phyloP scores from a whole-genome alignment of 2,329 filamentous ascomycete species.

The Penicillium aurantiogriseum region DNA sequence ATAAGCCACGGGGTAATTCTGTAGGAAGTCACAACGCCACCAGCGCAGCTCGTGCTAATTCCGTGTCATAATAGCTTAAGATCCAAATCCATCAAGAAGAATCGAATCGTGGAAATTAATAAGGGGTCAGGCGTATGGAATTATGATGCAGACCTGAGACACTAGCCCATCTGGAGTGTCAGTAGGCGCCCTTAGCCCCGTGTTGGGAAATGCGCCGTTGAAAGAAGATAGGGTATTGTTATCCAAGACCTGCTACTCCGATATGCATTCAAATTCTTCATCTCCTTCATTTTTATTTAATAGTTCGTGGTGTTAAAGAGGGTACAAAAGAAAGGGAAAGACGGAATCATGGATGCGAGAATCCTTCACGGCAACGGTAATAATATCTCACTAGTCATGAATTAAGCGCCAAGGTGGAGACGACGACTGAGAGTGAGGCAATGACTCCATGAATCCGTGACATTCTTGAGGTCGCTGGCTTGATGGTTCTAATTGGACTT shows the following conservation, averaged over 20 bases:
- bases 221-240: too few relatives aligned
- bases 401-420: background rate
- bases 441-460: too few relatives aligned
- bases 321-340: too few relatives aligned
- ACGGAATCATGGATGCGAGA: too few relatives aligned
- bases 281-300: too few relatives aligned
- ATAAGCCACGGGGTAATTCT: background rate
- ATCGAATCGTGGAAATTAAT: background rate
- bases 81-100: background rate
- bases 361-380: background rate
- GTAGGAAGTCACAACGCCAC: background rate
- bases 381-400: background rate
- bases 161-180: background rate
- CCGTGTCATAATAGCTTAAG: background rate
- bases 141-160: background rate
- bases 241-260: background rate
- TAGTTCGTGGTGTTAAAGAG: too few relatives aligned
- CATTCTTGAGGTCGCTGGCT: too few relatives aligned
- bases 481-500: background rate
- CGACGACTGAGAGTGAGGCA: background rate
- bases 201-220: background rate
- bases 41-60: background rate
- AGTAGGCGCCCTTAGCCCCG: slow-evolving; percentile 4
- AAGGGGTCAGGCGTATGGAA: background rate
- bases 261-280: background rate